Evolutionary conservation across 805 yeast genomes (phyloP), one percentile per base, ranked within the genome.

Genomic region (Saturnispora mendoncae): DNA sequence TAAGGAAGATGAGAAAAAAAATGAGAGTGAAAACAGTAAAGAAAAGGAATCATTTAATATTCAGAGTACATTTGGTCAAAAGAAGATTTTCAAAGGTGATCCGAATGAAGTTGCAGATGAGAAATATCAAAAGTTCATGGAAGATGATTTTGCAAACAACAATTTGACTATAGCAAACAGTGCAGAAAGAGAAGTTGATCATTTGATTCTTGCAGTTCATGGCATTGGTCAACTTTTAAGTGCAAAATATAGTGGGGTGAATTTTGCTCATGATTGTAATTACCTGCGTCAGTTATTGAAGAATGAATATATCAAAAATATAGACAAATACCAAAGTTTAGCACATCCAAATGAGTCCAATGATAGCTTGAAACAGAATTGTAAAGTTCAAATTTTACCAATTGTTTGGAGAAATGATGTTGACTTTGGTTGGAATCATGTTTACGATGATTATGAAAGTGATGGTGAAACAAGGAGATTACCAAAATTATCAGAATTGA

Each of bases 221-320:
- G 98, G 98, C 0, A 84, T 90, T 46, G 98, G 97, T 2, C 98
- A 90, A 60, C 74, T 79, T 14, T 64, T 92, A 39, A 94, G 95
- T 2, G 68, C 77, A 35, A 75, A 75, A 52, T 78, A 81, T 54
- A 88, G 87, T 51, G 78, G 81, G 39, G 80, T 90, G 20, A 85
- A 85, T 59, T 92, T 90, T 64, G 78, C 86, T 7, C 95, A 87
- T 55, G 87, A 87, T 28, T 74, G 86, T 26, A 84, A 82, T 51
- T 68, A 72, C 25, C 58, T 88, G 47, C 62, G 87, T 45, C 64
- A 68, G 39, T 71, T 78, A 36, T 65, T 83, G 66, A 78, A 72
- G 48, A 58, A 60, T 4, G 66, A 77, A 23, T 58, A 49, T 4
- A 72, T 68, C 45, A 53, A 61, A 6, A 62, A 71, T 17, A 67